A percentile compares a stretch with the other conserved stretches of the same genome.
phyloP scores from a whole-genome alignment of 2,329 filamentous ascomycete genomes.

The Cercospora beticola region DNA sequence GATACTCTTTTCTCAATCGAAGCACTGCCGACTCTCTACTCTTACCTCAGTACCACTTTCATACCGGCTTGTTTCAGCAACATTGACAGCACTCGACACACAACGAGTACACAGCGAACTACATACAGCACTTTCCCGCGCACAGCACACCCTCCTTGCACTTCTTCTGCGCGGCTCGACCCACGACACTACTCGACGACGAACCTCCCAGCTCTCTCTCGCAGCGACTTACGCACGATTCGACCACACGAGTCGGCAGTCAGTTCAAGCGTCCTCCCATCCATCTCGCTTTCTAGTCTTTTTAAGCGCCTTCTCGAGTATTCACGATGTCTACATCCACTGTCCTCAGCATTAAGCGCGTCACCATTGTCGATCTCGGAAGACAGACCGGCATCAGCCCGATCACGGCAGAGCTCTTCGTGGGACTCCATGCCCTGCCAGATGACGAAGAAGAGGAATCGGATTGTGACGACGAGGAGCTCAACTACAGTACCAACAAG shows the following conservation, averaged over 20 bases:
- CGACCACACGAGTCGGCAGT: not conserved
- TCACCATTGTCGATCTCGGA: not conserved
- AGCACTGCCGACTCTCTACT: not conserved
- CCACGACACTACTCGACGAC: not conserved
- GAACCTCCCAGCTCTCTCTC: not conserved
- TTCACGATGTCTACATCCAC: not conserved
- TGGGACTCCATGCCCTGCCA: not conserved
- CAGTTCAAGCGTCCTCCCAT: not conserved
- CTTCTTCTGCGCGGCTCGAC: not conserved
- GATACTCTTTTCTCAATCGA: not conserved
- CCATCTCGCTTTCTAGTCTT: not conserved
- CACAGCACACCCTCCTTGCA: not conserved
- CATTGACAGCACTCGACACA: not conserved
- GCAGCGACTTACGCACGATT: not conserved
- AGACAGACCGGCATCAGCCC: not conserved
- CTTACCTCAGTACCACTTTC: not conserved
- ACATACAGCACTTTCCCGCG: not conserved
- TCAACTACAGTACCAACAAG: not conserved
- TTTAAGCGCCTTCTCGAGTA: not conserved
- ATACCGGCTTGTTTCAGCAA: not conserved
- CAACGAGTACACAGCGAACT: not conserved
- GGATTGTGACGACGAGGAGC: not conserved
- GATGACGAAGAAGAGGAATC: not conserved
- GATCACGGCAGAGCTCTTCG: not conserved
- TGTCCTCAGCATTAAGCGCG: not conserved